Evolutionary conservation across 805 yeast species (phyloP).

Genomic region (Isabelozyma pseudorhagii): DNA sequence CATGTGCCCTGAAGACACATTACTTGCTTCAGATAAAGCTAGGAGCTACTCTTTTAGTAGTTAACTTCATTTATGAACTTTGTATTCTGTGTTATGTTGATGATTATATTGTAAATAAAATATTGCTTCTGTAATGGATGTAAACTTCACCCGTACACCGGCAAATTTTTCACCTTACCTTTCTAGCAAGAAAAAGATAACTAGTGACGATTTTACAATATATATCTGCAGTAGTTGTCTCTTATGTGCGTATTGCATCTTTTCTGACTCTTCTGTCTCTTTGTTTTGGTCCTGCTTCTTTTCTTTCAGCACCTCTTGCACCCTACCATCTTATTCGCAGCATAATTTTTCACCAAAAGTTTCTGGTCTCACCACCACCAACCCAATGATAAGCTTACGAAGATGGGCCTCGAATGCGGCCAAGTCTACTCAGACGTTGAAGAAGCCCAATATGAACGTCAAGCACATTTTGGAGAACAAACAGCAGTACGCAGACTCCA

Average conservation of each 20-base stretch:
- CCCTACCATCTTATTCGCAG: neutral
- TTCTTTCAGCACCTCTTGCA: too few relatives aligned
- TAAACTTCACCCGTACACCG: neutral
- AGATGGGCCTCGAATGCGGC: neutral
- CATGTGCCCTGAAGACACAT: too few relatives aligned
- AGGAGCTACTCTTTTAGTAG: too few relatives aligned
- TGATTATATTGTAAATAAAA: neutral
- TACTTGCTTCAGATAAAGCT: too few relatives aligned
- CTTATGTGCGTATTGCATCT: neutral
- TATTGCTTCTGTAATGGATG: neutral
- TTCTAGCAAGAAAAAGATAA: neutral
- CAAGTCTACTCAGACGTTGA: conserved; percentile 14
- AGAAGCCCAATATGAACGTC: conserved; percentile 31
- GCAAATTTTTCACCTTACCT: neutral
- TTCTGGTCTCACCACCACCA: neutral
- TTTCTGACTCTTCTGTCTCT: too few relatives aligned
- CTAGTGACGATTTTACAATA: neutral
- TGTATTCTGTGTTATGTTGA: neutral
- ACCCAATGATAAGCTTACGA: neutral
- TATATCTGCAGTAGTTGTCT: neutral
- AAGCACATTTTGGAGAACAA: conserved; percentile 23
- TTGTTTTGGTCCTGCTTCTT: too few relatives aligned
- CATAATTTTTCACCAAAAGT: neutral
- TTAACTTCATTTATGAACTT: neutral
- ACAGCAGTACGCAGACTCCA: conserved; percentile 21